Evolutionary conservation across 768 basidiomycete genomes (phyloP).

Genomic region (Rhodosporidiobolus sp.): DNA sequence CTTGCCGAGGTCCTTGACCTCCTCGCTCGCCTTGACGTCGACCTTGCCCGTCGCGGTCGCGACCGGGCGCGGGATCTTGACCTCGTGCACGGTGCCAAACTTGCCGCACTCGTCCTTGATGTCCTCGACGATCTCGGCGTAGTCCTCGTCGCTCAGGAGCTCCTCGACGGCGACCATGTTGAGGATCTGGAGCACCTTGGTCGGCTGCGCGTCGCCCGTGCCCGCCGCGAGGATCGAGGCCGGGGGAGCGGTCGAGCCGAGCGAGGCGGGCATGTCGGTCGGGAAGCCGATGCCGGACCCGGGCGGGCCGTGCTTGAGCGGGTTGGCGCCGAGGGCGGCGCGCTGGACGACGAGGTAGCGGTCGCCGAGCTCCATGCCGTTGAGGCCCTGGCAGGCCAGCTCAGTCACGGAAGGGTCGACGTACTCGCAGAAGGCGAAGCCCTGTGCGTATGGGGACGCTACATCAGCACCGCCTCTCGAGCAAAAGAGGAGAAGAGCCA

Average conservation of each 20-base stretch:
- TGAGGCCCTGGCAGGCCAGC: slow-evolving; percentile 89
- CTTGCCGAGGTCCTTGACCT: slow-evolving; percentile 77
- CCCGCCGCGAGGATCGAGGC: slow-evolving; percentile 44
- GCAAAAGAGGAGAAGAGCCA: background rate
- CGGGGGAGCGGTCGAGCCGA: slow-evolving; percentile 4
- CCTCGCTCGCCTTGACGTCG: slow-evolving; percentile 62
- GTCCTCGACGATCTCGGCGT: slow-evolving; percentile 89
- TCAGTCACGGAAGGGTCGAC: slow-evolving; percentile 84
- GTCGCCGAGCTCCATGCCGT: slow-evolving; percentile 97
- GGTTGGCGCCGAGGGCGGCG: slow-evolving; percentile 71
- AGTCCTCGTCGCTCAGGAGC: slow-evolving; percentile 82
- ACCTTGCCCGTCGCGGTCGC: slow-evolving; percentile 76
- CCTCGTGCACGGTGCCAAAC: slow-evolving; percentile 76
- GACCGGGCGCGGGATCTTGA: slow-evolving; percentile 81
- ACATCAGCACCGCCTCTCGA: background rate
- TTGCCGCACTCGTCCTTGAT: slow-evolving; percentile 79
- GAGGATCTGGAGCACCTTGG: slow-evolving; percentile 89
- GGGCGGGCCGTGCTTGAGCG: slow-evolving; percentile 45
- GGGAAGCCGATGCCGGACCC: slow-evolving; percentile 56
- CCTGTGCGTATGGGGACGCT: slow-evolving; percentile 56
- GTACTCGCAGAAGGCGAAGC: slow-evolving; percentile 99
- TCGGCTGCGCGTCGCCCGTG: slow-evolving; percentile 39
- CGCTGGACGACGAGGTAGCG: slow-evolving; percentile 92
- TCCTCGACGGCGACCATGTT: slow-evolving; percentile 99
- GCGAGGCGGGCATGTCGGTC: background rate